These are phyloP conservation scores for Aspergillus neoniger DNA, from an alignment of 2,329 filamentous ascomycete species.

Conservation along the genomic window DNA sequence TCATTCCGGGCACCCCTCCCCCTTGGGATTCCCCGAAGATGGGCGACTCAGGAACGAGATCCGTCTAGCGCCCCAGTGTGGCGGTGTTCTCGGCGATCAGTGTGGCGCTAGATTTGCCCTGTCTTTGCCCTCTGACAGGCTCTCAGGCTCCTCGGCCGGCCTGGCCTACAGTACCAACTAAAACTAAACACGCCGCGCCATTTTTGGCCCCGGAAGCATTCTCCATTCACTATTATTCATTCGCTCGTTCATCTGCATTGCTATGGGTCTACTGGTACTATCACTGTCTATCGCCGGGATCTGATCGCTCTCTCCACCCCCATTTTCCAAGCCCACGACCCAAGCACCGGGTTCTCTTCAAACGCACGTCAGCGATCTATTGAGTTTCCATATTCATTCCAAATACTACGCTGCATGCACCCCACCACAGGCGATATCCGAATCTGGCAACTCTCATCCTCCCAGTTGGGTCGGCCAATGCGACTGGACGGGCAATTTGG, in stretches of 20 bases:
- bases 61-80: background rate
- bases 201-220: background rate
- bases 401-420: conserved; percentile 11
- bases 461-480: background rate
- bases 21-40: background rate
- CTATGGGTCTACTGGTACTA: background rate
- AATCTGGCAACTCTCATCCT: background rate
- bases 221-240: conserved; percentile 1
- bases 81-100: background rate
- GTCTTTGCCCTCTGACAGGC: background rate
- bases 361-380: conserved; percentile 22
- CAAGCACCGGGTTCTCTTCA: conserved; percentile 21
- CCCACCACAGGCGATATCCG: conserved; percentile 11
- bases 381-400: conserved; percentile 19
- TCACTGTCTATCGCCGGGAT: conserved; percentile 5
- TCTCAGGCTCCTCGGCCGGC: background rate
- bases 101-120: background rate
- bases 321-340: conserved; percentile 9
- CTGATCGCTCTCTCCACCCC: background rate
- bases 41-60: conserved; percentile 1
- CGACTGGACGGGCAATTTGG: background rate
- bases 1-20: background rate
- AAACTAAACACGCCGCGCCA: background rate
- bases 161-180: background rate
- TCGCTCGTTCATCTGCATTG: background rate